phyloP scores from a whole-genome alignment of 2,329 filamentous ascomycete species.

The Lasiodiplodia hormozganensis region DNA sequence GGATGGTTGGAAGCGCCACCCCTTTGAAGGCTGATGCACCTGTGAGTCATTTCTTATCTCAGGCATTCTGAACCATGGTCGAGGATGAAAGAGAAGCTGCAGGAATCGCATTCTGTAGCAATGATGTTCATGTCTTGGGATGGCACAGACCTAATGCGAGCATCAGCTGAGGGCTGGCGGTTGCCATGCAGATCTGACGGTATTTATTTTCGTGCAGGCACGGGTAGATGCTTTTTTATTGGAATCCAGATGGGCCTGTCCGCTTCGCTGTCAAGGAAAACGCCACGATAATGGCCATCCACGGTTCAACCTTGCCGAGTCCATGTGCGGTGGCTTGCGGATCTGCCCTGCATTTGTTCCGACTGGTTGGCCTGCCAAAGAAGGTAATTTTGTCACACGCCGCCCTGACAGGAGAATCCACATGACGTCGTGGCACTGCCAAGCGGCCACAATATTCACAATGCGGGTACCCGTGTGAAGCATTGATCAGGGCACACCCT shows the following conservation, averaged over 20 bases:
- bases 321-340: constrained; percentile 3
- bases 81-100: not conserved
- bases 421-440: not conserved
- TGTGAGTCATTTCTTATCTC: not conserved
- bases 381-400: not conserved
- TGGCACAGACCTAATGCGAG: not conserved
- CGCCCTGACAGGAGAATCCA: not conserved
- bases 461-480: not conserved
- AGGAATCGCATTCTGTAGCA: not conserved
- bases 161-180: not conserved
- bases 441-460: not conserved
- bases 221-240: constrained; percentile 24
- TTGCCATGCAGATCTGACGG: constrained; percentile 1
- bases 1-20: not conserved
- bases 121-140: not conserved
- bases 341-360: not conserved
- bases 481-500: constrained; percentile 12
- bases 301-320: not conserved
- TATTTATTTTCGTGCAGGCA: not conserved
- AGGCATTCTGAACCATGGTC: not conserved
- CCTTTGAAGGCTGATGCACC: not conserved
- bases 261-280: not conserved
- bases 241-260: constrained; percentile 2
- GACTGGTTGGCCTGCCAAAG: not conserved
- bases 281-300: not conserved